Conservation (phyloP, 495 filamentous ascomycete species). For the Tuber brumale region DNA sequence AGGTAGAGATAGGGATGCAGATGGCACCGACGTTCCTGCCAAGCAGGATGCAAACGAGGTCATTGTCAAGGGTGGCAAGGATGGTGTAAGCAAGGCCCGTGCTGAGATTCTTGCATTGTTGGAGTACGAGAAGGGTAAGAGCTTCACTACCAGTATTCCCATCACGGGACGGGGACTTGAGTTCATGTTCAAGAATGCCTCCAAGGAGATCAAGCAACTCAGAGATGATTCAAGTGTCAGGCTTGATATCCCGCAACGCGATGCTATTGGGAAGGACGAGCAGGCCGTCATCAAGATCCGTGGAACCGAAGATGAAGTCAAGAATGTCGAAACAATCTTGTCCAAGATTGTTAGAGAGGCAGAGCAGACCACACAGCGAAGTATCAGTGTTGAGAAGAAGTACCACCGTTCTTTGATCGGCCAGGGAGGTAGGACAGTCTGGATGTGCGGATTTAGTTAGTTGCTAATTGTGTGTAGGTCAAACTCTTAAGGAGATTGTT, state of each 20-base stretch:
- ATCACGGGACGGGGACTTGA: conserved; percentile 84
- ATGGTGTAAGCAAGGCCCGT: conserved; percentile 81
- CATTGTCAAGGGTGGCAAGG: conserved; percentile 78
- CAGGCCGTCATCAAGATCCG: conserved; percentile 79
- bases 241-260: conserved; percentile 76
- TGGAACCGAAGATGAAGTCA: conserved; percentile 83
- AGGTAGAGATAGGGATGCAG: conserved; percentile 59
- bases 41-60: conserved; percentile 86
- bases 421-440: conserved; percentile 61
- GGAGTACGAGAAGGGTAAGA: conserved; percentile 82
- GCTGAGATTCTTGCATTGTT: conserved; percentile 80
- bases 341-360: conserved; percentile 76
- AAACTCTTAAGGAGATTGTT: conserved; percentile 80
- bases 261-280: conserved; percentile 50
- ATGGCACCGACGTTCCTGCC: conserved; percentile 55
- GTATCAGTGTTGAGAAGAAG: conserved; percentile 81
- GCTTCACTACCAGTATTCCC: conserved; percentile 65
- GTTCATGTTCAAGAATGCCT: conserved; percentile 80
- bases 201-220: conserved; percentile 82
- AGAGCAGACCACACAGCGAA: conserved; percentile 75
- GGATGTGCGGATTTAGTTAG: not conserved
- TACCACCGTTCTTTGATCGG: conserved; percentile 89
- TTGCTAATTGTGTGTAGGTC: conserved; percentile 55
- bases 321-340: conserved; percentile 78
- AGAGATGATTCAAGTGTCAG: conserved; percentile 72